A percentile compares a stretch with the other conserved stretches of the same genome.
phyloP scores from a whole-genome alignment of 148 eudicot genomes.

The Rhododendron mucronatum region DNA sequence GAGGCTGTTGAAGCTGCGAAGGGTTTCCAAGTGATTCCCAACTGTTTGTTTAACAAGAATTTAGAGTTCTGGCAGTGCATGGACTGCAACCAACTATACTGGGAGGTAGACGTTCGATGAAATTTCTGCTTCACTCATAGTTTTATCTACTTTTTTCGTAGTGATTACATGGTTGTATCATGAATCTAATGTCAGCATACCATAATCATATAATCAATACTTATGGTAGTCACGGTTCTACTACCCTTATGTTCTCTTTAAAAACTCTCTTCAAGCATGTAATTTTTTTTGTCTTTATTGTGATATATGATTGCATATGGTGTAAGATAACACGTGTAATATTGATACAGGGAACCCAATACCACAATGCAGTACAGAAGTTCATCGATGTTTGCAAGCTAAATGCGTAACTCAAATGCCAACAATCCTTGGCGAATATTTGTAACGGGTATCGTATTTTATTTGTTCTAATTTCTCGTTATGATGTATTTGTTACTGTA shows the following conservation, averaged over 20 bases:
- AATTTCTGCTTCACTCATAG: background rate
- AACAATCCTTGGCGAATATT: background rate
- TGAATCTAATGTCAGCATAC: background rate
- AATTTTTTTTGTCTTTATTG: too few relatives aligned
- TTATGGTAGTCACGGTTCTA: background rate
- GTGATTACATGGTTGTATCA: background rate
- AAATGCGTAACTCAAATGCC: constrained; percentile 22
- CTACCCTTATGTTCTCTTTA: background rate
- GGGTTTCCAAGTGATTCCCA: constrained; percentile 70
- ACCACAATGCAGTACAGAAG: constrained; percentile 85
- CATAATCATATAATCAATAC: background rate
- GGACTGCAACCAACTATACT: constrained; percentile 89
- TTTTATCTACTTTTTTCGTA: background rate
- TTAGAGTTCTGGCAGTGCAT: constrained; percentile 95
- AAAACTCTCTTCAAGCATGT: background rate
- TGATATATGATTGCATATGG: background rate
- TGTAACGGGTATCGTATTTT: background rate
- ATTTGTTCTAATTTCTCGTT: background rate
- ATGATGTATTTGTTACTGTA: background rate
- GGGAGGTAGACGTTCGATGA: constrained; percentile 57
- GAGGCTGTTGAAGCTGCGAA: constrained; percentile 83
- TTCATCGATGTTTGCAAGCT: constrained; percentile 73
- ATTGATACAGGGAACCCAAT: constrained; percentile 77
- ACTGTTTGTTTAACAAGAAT: constrained; percentile 78
- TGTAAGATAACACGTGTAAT: background rate